Base-by-base conservation (phyloP, 169 alveolate genomes). In the Plasmodium falciparum region DNA sequence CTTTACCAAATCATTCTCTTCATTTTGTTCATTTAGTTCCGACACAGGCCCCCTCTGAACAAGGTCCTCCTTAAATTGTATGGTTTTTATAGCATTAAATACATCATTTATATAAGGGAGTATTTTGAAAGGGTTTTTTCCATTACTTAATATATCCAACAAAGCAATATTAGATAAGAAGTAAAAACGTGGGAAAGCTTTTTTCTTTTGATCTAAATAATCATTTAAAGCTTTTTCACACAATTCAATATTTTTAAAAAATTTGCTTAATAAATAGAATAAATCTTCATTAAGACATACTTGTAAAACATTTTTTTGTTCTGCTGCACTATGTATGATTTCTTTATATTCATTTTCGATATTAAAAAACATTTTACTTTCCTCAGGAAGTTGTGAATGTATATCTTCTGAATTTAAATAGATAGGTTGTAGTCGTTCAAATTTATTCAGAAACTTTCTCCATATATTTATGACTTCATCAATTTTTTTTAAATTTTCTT, bases 141-240 rank as follows among this genome's bases (percentile, higher is more conserved):
- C 99, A 88, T 97, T 97, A 50, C 99, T 96, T 59, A 98, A 95
- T 80, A 98, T 98, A 52, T 97, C 98, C 47, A 98, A 92, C 91
- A 98, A 92, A 1, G 99, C 98, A 89, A 97, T 97, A 89, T 98
- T 98, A 3, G 99, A 97, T 15, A 97, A 97, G 95, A 98, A 98
- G 94, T 98, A 98, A 94, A 98, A 98, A 47, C 99, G 97, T 2
- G 99, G 99, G 97, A 97, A 97, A 1, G 97, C 95, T 95, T 97
- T 98, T 95, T 98, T 98, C 95, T 98, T 97, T 89, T 97, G 96
- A 74, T 97, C 99, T 83, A 98, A 93, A 93, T 98, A 98, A 62
- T 98, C 98, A 88, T 97, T 97, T 89, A 98, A 85, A 9, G 98
- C 97, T 91, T 97, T 98, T 95, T 98, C 99, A 94, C 99, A 98